Evolutionary conservation across 1,284 basidiomycete species (phyloP).

Genomic region (Meripilus lineatus): DNA sequence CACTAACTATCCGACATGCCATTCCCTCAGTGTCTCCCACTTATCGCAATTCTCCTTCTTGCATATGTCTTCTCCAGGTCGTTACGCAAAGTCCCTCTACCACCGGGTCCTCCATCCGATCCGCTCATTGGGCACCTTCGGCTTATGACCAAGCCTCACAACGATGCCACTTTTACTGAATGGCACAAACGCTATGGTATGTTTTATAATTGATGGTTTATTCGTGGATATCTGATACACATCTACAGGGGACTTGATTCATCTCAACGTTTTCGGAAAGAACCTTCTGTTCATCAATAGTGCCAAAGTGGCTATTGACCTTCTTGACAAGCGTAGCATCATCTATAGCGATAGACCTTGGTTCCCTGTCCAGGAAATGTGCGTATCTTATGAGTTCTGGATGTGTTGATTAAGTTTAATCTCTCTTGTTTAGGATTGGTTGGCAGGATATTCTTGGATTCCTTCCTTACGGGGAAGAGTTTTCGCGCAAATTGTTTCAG

Average conservation of each 20-base stretch:
- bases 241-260: background rate
- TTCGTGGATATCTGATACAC: no score
- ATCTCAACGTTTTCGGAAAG: background rate
- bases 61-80: no score
- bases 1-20: no score
- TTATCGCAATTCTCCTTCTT: no score
- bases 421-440: background rate
- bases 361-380: background rate
- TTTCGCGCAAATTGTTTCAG: background rate
- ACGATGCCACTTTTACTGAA: conserved; percentile 4
- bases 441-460: background rate
- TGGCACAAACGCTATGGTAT: conserved; percentile 10
- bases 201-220: no score
- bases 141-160: conserved; percentile 4
- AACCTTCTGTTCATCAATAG: background rate
- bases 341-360: conserved; percentile 5
- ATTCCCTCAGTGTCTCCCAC: no score
- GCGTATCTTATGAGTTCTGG: background rate
- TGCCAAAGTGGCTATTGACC: conserved; percentile 5
- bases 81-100: conserved; percentile 1
- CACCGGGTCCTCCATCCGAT: background rate
- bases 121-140: background rate
- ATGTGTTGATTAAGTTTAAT: background rate
- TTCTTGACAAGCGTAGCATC: conserved; percentile 10
- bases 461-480: background rate